Evolutionary conservation across 73 alveolate genomes (phyloP).

Genomic region (Uronychia binucleata): DNA sequence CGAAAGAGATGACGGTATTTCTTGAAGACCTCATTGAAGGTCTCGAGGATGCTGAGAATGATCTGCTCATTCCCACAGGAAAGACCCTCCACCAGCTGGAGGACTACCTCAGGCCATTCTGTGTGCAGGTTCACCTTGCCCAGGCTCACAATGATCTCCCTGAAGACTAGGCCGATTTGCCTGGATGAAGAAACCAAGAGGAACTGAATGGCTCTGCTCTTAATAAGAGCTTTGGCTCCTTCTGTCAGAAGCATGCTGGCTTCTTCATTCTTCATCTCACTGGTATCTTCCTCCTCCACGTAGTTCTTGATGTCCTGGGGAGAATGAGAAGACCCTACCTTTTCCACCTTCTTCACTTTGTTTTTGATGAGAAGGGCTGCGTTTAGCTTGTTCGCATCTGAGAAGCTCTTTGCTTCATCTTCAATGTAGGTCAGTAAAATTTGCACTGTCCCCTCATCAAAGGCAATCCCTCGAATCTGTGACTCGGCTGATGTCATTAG

Average conservation of each 20-base stretch:
- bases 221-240: not conserved
- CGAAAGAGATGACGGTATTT: constrained; percentile 48
- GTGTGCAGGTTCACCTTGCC: not conserved
- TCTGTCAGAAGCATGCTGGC: not conserved
- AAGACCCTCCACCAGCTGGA: not conserved
- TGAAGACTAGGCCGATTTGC: not conserved
- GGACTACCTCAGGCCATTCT: not conserved
- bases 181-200: not conserved
- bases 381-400: not conserved
- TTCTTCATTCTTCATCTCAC: not conserved
- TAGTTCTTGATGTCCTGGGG: not conserved
- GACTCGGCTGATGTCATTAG: not conserved
- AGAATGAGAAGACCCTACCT: not conserved
- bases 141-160: not conserved
- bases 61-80: not conserved
- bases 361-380: not conserved
- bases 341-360: not conserved
- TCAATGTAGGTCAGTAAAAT: not conserved
- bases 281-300: not conserved
- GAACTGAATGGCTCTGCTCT: not conserved
- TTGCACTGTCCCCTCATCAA: not conserved
- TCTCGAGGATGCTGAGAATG: not conserved
- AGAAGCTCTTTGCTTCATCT: not conserved
- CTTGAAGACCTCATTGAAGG: constrained; percentile 21
- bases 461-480: not conserved